Conservation (phyloP, 805 yeast genomes). For the Candida morakotiae region DNA sequence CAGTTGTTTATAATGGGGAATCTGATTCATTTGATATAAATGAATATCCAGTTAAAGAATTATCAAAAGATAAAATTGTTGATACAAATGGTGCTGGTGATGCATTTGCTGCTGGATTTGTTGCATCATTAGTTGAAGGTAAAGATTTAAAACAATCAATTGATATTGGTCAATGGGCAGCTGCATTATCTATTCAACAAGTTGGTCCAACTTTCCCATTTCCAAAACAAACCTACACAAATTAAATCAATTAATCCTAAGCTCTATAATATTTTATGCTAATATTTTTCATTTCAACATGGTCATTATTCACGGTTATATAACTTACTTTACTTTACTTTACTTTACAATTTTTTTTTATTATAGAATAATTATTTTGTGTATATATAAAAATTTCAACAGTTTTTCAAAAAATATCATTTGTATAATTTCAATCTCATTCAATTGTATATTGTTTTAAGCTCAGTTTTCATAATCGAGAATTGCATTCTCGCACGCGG, state of each 20-base stretch:
- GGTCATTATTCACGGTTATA: constrained; percentile 9
- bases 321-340: constrained; percentile 5
- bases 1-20: constrained; percentile 54
- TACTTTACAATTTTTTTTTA: constrained; percentile 5
- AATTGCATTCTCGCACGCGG: too few species aligned
- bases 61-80: constrained; percentile 61
- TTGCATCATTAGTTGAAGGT: constrained; percentile 81
- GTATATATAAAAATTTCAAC: constrained; percentile 12
- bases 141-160: constrained; percentile 57
- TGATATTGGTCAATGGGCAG: constrained; percentile 95
- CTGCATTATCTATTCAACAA: constrained; percentile 85
- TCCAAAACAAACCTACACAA: constrained; percentile 55
- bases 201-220: constrained; percentile 92
- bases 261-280: background rate
- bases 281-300: constrained; percentile 16
- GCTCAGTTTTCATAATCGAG: too few species aligned
- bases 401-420: too few species aligned
- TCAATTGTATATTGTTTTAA: too few species aligned
- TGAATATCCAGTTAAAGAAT: constrained; percentile 65
- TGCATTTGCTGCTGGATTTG: constrained; percentile 95
- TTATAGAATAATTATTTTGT: too few species aligned
- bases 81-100: constrained; percentile 99
- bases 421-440: too few species aligned
- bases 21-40: constrained; percentile 44
- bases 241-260: background rate